These are phyloP conservation scores for Sporothrix protearum DNA, from an alignment of 2,329 filamentous ascomycete genomes.

Conservation along the genomic window DNA sequence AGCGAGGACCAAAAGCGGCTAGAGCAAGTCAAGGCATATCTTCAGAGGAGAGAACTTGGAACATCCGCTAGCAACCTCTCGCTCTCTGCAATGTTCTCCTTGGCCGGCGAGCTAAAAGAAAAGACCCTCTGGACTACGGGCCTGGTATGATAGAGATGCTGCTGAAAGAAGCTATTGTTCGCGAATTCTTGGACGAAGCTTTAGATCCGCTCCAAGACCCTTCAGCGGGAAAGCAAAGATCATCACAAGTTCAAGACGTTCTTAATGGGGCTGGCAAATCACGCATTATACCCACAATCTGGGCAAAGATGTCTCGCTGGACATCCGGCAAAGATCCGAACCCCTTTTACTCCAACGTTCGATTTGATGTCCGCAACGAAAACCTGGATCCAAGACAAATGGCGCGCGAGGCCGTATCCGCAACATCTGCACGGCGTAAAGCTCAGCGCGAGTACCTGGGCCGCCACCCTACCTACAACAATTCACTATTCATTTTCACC, in stretches of 20 bases:
- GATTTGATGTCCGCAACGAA: conserved; percentile 69
- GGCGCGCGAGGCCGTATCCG: conserved; percentile 84
- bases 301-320: conserved; percentile 56
- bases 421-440: conserved; percentile 75
- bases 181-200: conserved; percentile 84
- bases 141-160: conserved; percentile 93
- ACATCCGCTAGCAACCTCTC: conserved; percentile 70
- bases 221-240: conserved; percentile 37
- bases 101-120: conserved; percentile 58
- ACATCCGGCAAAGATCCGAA: conserved; percentile 74
- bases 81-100: conserved; percentile 65
- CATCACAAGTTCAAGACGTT: conserved; percentile 36
- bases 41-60: conserved; percentile 84
- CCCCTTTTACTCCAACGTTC: conserved; percentile 80
- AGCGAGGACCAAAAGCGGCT: conserved; percentile 97
- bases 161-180: conserved; percentile 90
- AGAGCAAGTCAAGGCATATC: conserved; percentile 91
- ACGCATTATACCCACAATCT: conserved; percentile 57
- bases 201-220: conserved; percentile 44
- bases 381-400: conserved; percentile 79
- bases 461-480: conserved; percentile 87
- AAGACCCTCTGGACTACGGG: conserved; percentile 87
- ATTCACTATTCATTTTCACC: conserved; percentile 80
- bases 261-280: conserved; percentile 43
- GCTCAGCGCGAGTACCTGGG: conserved; percentile 88